Conservation (phyloP, 768 basidiomycete genomes). For the Trametes gibbosa region DNA sequence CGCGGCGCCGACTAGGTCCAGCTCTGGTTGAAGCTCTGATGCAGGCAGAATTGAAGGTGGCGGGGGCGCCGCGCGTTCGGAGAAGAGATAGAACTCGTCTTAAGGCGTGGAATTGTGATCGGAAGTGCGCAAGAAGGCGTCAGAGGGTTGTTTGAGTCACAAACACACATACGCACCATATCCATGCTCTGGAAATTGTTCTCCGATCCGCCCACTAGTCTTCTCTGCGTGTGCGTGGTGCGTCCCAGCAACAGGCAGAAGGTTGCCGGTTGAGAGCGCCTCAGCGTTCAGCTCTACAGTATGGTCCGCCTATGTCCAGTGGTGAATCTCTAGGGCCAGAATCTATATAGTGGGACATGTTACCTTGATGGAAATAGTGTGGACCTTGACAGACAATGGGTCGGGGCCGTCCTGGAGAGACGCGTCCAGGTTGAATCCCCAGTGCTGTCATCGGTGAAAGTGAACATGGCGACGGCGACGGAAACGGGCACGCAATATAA, state of each 20-base stretch:
- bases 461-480: neutral
- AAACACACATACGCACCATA: too few relatives aligned
- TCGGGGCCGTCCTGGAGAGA: conserved; percentile 48
- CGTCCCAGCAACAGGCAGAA: conserved; percentile 44
- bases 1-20: conserved; percentile 48
- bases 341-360: neutral
- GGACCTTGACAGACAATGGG: conserved; percentile 50
- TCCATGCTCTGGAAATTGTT: conserved; percentile 53
- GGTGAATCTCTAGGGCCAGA: too few relatives aligned
- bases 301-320: conserved; percentile 43
- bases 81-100: conserved; percentile 69
- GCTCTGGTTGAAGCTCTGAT: conserved; percentile 37
- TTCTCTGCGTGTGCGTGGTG: conserved; percentile 40
- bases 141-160: neutral
- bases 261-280: conserved; percentile 51
- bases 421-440: conserved; percentile 81
- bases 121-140: neutral
- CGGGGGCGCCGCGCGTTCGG: conserved; percentile 29
- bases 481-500: neutral
- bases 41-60: conserved; percentile 50
- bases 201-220: conserved; percentile 41
- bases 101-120: neutral
- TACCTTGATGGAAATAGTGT: conserved; percentile 41
- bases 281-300: conserved; percentile 51
- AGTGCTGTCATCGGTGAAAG: conserved; percentile 47